A percentile compares a stretch with the other conserved stretches of the same genome.
These are phyloP conservation scores for Amyloporia xantha DNA, from an alignment of 768 basidiomycete genomes.

Conservation along the genomic window DNA sequence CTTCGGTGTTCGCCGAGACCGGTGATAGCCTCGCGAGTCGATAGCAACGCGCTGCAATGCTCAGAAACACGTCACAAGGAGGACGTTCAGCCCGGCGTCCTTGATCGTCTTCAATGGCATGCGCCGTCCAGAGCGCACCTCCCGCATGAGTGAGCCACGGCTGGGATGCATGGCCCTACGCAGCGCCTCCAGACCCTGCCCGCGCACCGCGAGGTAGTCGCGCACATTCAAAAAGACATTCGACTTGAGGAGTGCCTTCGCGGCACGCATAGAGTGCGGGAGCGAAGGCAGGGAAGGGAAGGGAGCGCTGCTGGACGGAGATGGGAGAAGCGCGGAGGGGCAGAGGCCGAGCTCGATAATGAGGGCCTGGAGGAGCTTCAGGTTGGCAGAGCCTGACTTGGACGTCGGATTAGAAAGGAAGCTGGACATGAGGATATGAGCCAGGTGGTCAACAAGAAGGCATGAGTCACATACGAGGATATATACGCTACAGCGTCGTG, in stretches of 20 bases:
- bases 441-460: no score
- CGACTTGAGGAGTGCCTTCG: constrained; percentile 60
- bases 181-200: constrained; percentile 55
- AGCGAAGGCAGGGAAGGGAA: constrained; percentile 37
- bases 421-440: constrained; percentile 3
- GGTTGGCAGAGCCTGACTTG: constrained; percentile 34
- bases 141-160: constrained; percentile 53
- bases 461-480: constrained; percentile 58
- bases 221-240: constrained; percentile 64
- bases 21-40: no score
- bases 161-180: constrained; percentile 56
- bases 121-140: constrained; percentile 34
- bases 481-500: constrained; percentile 57
- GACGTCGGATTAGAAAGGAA: constrained; percentile 39
- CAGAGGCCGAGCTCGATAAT: constrained; percentile 68
- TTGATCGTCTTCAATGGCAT: constrained; percentile 56
- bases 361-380: constrained; percentile 64
- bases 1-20: no score
- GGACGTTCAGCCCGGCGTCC: constrained; percentile 47
- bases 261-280: constrained; percentile 56
- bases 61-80: constrained; percentile 41
- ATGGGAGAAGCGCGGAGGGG: constrained; percentile 8
- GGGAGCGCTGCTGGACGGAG: constrained; percentile 8
- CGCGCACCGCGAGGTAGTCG: constrained; percentile 65
- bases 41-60: background rate